Evolutionary conservation across 2,329 filamentous ascomycete species (phyloP), one percentile per base, ranked within the genome.

Genomic region (Microdochium bolleyi): DNA sequence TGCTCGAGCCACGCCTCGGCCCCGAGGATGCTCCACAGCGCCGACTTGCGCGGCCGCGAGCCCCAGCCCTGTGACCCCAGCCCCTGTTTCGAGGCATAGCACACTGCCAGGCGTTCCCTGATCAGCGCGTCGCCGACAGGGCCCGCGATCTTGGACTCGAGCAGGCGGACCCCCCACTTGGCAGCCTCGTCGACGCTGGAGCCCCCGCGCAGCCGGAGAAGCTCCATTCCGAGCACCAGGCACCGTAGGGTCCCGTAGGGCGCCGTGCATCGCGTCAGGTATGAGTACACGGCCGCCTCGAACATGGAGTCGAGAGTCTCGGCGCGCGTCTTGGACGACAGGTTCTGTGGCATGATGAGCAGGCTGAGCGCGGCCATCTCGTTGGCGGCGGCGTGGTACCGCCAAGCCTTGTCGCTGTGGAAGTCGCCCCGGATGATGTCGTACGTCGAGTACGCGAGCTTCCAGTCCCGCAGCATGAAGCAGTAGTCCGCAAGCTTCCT

Each of bases 401-500:
- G 89, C 94, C 94, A 99, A 1, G 94, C 95, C 68, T 97, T 97
- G 66, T 96, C 92, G 65, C 94, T 94, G 64, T 84, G 85, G 67
- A 92, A 99, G 67, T 99, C 95, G 8, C 85, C 82, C 51, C 90
- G 83, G 9, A 99, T 73, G 4, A 99, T 79, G 53, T 99, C 92
- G 66, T 96, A 99, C 0, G 89, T 96, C 13, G 87, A 91, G 60
- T 94, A 83, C 10, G 94, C 89, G 34, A 99, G 74, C 69, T 95
- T 96, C 84, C 88, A 99, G 68, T 99, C 95, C 30, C 94, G 83
- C 37, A 99, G 78, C 92, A 99, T 96, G 64, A 99, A 95, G 11
- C 91, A 86, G 70, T 92, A 97, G 66, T 99, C 94, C 46, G 89
- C 94, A 49, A 99, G 75, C 64, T 95, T 95, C 34, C 94, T 85